Base-by-base conservation (phyloP, 169 alveolate genomes). In the Plasmodium fragile region DNA sequence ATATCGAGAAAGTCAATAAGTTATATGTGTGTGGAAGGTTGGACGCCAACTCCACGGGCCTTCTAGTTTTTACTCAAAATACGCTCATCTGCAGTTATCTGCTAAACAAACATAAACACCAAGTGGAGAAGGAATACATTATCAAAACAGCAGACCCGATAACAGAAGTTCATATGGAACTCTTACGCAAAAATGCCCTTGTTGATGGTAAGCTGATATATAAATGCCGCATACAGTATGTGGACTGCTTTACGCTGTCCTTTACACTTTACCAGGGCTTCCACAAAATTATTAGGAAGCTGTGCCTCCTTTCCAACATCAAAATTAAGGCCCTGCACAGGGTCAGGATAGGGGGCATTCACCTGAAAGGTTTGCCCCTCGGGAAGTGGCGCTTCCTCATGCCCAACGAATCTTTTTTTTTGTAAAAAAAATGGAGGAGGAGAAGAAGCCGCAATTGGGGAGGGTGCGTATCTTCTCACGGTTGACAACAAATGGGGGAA, bases 381-480 rank as follows among this genome's bases (percentile, higher is more conserved):
- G 95, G 95, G n/a, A 89, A 91, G 52, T 93, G 95, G 95, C 77
- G 95, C 41, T 87, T 91, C 43, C 95, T 93, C 49, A 91, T 89
- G 92, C 95, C 92, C 78, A 83, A 93, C 52, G 95, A 93, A 53
- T 87, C 65, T 84, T 93, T 93, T 75, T 84, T 75, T 81, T 69
- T 28, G 41, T 65, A 28, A 65, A 65, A 65, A 65, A 28, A 65
- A 28, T 18, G 75, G 36, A 3, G 4, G 34, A n/a, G 36, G 18
- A 59, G 11, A 59, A 59, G 34, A 59, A 59, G 10, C 75, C 8
- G 4, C 75, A 59, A n/a, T 25, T 4, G 53, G 78, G 59, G 39
- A 4, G 18, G 6, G 22, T 36, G 6, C 3, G 52, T 25, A 77
- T 2, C 36, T 28, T 81, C 43, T 45, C 55, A 6, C 10, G 11